phyloP scores from a whole-genome alignment of 805 yeast genomes.

The Kodamaea restingae region DNA sequence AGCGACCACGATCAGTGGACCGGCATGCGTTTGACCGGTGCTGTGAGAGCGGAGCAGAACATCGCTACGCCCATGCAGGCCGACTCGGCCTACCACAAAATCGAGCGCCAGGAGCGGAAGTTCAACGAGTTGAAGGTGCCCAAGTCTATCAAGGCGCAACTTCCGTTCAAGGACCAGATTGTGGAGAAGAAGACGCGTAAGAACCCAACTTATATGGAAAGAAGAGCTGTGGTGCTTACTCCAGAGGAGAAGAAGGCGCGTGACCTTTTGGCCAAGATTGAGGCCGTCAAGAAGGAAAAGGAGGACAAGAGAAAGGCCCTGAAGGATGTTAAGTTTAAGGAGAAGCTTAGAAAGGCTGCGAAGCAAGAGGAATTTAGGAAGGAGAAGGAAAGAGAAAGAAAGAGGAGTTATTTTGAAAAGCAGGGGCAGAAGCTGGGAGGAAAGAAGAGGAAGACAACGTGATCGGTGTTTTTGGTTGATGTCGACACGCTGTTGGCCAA shows the following conservation, averaged over 20 bases:
- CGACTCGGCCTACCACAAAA: slow-evolving; percentile 55
- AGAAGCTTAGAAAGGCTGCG: slow-evolving; percentile 70
- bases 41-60: slow-evolving; percentile 73
- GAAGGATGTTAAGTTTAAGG: slow-evolving; percentile 72
- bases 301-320: slow-evolving; percentile 71
- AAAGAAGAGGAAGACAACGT: slow-evolving; percentile 1
- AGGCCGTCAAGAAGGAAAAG: slow-evolving; percentile 81
- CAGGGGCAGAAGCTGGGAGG: slow-evolving; percentile 58
- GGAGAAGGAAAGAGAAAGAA: slow-evolving; percentile 78
- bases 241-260: slow-evolving; percentile 95
- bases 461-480: too few relatives aligned
- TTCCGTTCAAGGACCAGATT: slow-evolving; percentile 92
- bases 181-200: slow-evolving; percentile 84
- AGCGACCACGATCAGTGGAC: slow-evolving; percentile 81
- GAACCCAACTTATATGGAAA: slow-evolving; percentile 73
- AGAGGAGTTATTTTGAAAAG: slow-evolving; percentile 78
- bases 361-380: slow-evolving; percentile 63
- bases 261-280: slow-evolving; percentile 79
- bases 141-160: slow-evolving; percentile 61
- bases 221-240: slow-evolving; percentile 89
- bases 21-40: slow-evolving; percentile 95
- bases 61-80: slow-evolving; percentile 57
- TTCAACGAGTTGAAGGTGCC: slow-evolving; percentile 91
- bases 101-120: slow-evolving; percentile 79
- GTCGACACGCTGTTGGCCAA: too few relatives aligned